These are phyloP conservation scores for Eustoma russellianum DNA, from an alignment of 257 asterid genomes.

Conservation along the genomic window DNA sequence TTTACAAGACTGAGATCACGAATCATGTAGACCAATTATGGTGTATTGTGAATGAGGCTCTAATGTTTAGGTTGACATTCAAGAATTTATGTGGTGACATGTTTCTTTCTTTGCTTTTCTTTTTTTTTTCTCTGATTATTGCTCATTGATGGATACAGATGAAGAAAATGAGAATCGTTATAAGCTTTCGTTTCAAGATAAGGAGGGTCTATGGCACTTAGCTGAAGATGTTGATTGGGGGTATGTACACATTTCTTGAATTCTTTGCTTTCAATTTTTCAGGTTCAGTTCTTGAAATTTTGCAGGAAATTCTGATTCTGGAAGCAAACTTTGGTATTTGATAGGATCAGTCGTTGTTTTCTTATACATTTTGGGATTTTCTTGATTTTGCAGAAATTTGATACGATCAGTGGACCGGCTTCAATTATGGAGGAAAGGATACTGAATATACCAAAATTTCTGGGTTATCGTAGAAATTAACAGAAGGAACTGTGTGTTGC, in stretches of 20 bases:
- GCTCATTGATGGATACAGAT: slow-evolving; percentile 14
- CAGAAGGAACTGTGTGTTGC: background rate
- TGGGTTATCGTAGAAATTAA: background rate
- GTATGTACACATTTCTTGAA: slow-evolving; percentile 21
- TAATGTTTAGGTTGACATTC: too few relatives aligned
- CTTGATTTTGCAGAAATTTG: slow-evolving; percentile 36
- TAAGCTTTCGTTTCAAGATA: slow-evolving; percentile 46
- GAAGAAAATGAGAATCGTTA: slow-evolving; percentile 25
- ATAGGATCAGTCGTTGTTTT: too few relatives aligned
- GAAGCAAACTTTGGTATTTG: background rate
- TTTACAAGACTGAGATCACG: too few relatives aligned
- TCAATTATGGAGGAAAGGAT: slow-evolving; percentile 33
- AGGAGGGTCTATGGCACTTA: slow-evolving; percentile 58
- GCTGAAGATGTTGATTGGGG: slow-evolving; percentile 60
- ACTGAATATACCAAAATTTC: slow-evolving; percentile 1
- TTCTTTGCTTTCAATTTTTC: background rate
- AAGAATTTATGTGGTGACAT: too few relatives aligned
- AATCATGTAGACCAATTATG: too few relatives aligned
- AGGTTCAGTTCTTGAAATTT: background rate
- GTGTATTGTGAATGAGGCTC: too few relatives aligned
- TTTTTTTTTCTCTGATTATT: too few relatives aligned
- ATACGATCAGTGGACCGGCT: slow-evolving; percentile 37
- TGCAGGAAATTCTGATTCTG: background rate
- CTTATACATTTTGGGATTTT: background rate
- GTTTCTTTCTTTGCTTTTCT: too few relatives aligned